Evolutionary conservation across 2,329 filamentous ascomycete genomes (phyloP).

Genomic region (Beauveria brongniartii): DNA sequence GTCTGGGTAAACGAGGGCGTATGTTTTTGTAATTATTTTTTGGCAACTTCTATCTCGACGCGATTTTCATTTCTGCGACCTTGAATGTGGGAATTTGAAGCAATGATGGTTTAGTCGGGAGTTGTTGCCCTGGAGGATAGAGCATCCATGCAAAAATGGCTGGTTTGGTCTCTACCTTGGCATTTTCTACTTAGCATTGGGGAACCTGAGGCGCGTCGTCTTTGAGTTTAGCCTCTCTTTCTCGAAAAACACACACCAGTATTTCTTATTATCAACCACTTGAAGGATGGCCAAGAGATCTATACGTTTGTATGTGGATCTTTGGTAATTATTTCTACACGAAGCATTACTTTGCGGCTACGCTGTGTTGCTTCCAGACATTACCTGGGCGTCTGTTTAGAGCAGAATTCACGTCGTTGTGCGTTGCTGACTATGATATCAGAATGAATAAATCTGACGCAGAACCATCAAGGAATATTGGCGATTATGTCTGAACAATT

Average conservation of each 20-base stretch:
- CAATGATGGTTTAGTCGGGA: neutral
- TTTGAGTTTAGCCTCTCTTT: neutral
- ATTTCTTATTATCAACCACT: neutral
- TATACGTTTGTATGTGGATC: neutral
- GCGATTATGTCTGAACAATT: no score
- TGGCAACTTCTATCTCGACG: neutral
- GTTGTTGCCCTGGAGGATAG: neutral
- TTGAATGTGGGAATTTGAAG: neutral
- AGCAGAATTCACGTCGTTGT: neutral
- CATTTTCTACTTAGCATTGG: neutral
- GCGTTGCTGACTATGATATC: neutral
- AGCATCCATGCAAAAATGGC: neutral
- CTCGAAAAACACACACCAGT: neutral
- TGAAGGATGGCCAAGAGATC: neutral
- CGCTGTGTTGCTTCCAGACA: neutral
- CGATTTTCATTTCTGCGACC: neutral
- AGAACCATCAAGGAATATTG: no score
- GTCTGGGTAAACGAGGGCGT: neutral
- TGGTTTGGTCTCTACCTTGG: neutral
- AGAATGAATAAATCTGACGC: no score
- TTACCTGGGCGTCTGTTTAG: neutral
- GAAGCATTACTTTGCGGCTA: neutral
- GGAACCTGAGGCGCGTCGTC: neutral
- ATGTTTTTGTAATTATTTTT: neutral
- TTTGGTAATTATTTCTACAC: neutral